These are phyloP conservation scores for Peronospora destructor DNA, from an alignment of 352 stramenopile genomes.

Conservation along the genomic window DNA sequence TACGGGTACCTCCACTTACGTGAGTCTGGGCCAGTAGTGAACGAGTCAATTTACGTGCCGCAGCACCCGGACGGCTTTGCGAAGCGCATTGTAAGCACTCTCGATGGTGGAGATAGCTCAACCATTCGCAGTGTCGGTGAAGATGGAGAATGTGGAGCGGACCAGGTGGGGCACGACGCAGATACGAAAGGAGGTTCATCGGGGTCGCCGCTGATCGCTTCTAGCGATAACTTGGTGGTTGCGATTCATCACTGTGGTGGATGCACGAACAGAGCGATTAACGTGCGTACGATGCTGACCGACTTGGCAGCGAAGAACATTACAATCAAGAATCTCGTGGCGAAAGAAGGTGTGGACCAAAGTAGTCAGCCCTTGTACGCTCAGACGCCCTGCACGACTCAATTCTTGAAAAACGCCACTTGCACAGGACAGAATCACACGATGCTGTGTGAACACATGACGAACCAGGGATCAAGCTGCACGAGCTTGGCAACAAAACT, in stretches of 20 bases:
- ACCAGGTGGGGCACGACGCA: constrained; percentile 40
- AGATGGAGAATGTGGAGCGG: constrained; percentile 26
- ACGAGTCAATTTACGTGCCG: constrained; percentile 58
- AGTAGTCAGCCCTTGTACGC: constrained; percentile 12
- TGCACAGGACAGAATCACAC: constrained; percentile 7
- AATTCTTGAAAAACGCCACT: constrained; percentile 5
- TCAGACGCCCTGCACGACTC: constrained; percentile 16
- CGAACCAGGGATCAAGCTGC: not conserved
- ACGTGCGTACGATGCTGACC: constrained; percentile 32
- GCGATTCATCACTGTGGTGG: constrained; percentile 51
- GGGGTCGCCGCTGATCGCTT: constrained; percentile 37
- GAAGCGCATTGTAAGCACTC: constrained; percentile 43
- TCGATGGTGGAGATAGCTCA: constrained; percentile 24
- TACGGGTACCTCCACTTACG: constrained; percentile 61
- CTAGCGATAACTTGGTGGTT: constrained; percentile 41
- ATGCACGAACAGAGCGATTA: constrained; percentile 39
- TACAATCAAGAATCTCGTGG: constrained; percentile 32
- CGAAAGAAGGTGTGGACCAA: constrained; percentile 8
- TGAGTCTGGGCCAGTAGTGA: constrained; percentile 24
- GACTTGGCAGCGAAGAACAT: constrained; percentile 35
- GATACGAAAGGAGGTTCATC: constrained; percentile 45
- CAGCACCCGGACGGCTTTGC: constrained; percentile 42
- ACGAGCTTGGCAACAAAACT: constrained; percentile 1
- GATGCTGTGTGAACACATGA: constrained; percentile 1
- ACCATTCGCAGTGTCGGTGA: constrained; percentile 28